Evolutionary conservation across 306 rosid genomes (phyloP), one percentile per base, ranked within the genome.

Genomic region (Dalbergia cochinchinensis): DNA sequence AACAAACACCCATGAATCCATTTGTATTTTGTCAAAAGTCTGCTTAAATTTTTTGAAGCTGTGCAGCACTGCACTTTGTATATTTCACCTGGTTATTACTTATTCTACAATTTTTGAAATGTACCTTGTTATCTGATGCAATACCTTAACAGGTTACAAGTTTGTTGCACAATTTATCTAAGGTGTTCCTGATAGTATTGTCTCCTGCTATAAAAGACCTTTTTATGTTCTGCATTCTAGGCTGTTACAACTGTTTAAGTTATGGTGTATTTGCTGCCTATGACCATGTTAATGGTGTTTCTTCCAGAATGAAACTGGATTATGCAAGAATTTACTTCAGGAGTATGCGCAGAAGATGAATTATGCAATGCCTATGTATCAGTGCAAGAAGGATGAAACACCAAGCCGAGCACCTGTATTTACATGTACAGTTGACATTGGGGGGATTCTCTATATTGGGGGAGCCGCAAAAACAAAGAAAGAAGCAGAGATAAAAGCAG

Each of bases 271-370:
- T 57, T 71, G 33, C 65, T 81, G 33, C 66, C 60, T 74, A 55
- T 84, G 82, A 69, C 78, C 19, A 51, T 79, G 39, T 20, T 74
- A 65, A 81, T 54, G 78, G 53, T 72, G 73, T 78, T 78, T 71
- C 35, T 83, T 84, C 64, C 90, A 94, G 99, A 94, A 91, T 78
- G 98, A 95, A 85, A 92, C 95, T 50, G 99, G 99, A 85, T 80
- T 95, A 4, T 95, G 99, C 97, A 95, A 95, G 87, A 95, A 95
- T 87, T 87, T 95, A 83, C 99, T 95, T 63, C 99, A 95, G 86
- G 99, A 95, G 81, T 95, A 92, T 83, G 98, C 99, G 4, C 99
- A 95, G 82, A 95, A 95, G 88, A 95, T 91, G 99, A 95, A 90
- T 78, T 95, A 86, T 77, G 98, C 99, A 26, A 91, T 92, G 83